A percentile compares a stretch with the other conserved stretches of the same genome.
Conservation (phyloP, 768 basidiomycete species). For the Phylloporus arenicola region DNA sequence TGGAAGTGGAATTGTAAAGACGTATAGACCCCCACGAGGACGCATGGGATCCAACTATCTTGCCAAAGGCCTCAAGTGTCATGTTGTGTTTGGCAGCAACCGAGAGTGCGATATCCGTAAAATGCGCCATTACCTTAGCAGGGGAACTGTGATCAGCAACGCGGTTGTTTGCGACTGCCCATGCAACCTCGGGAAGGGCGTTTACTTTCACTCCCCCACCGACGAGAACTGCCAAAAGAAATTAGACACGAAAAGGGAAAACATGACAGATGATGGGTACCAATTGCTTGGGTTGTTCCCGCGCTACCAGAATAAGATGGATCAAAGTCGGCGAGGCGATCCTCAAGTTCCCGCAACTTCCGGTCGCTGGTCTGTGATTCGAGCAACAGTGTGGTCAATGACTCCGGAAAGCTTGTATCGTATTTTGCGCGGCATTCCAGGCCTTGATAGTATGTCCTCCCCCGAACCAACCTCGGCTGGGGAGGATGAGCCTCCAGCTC, state of each 20-base stretch:
- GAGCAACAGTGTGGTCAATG: neutral
- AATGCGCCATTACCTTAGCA: neutral
- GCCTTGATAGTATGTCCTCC: neutral
- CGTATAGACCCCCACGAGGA: conserved; percentile 33
- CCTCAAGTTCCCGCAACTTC: conserved; percentile 5
- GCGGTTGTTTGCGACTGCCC: neutral
- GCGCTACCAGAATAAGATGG: neutral
- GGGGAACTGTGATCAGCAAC: neutral
- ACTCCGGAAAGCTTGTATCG: neutral
- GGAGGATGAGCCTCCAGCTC: neutral
- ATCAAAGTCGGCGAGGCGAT: neutral
- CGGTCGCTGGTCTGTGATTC: conserved; percentile 20
- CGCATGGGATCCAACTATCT: conserved; percentile 16
- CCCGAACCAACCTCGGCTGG: neutral
- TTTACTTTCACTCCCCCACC: conserved; percentile 35
- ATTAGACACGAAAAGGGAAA: neutral
- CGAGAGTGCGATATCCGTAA: neutral
- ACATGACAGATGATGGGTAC: neutral
- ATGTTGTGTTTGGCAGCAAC: conserved; percentile 20
- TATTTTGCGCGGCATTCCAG: neutral
- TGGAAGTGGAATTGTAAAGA: neutral
- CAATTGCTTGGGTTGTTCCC: neutral
- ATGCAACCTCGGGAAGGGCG: conserved; percentile 18
- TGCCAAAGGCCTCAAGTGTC: conserved; percentile 38
- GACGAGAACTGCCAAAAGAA: neutral